Evolutionary conservation across 495 filamentous ascomycete species (phyloP), one percentile per base, ranked within the genome.

Genomic region (Aspergillus ostianus): DNA sequence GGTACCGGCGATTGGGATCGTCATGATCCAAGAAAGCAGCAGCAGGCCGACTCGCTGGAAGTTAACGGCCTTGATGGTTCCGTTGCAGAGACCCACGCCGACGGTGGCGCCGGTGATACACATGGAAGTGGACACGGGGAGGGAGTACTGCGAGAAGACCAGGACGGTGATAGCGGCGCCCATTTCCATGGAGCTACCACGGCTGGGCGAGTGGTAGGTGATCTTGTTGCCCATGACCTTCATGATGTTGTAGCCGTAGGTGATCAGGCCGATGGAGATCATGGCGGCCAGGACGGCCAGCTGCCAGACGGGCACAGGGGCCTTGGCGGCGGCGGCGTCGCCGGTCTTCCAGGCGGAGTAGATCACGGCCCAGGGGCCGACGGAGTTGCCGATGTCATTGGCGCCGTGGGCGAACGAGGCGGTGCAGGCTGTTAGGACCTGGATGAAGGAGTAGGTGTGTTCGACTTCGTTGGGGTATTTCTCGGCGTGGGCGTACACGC

Each of bases 391-490:
- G 59, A 92, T 83, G 68, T 92, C 90, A 71, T 93, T 93, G 65
- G 89, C 86, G 54, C 90, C 90, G 74, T 93, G 90, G 3, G 89
- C 85, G 57, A 93, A 90, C 2, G 87, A 90, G 6, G 87, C 85
- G 23, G 87, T 90, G 71, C 83, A 84, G 53, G 90, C 90, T 18
- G 87, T 91, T 48, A 90, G 61, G 58, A 92, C 71, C 76, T 93
- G 89, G 59, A 90, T 73, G 75, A 88, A 91, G 18, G 87, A 87
- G 74, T 87, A 92, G 32, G 82, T 81, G 76, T 91, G 85, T 73
- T 92, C 89, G 70, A 87, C 85, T 65, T 85, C 82, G 74, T 91
- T 90, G 73, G 88, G 83, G 73, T 86, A 92, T 67, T 89, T 85
- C 36, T 79, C 63, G 10, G 85, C 84, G 36, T 78, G 70, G 17